phyloP scores from a whole-genome alignment of 306 rosid species.

The Lathyrus oleraceus region DNA sequence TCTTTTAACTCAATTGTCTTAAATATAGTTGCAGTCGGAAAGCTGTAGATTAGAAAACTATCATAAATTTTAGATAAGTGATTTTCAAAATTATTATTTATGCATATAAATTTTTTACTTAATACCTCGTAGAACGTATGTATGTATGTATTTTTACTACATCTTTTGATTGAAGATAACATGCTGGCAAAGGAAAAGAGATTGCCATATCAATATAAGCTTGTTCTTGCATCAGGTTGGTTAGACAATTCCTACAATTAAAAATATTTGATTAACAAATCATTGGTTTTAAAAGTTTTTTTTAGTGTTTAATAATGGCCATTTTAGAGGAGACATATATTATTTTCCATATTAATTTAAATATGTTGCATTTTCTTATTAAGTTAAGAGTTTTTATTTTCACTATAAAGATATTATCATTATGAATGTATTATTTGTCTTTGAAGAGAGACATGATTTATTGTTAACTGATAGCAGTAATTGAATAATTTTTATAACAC shows the following conservation, averaged over 20 bases:
- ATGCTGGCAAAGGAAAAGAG: conserved; percentile 34
- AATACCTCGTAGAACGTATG: conserved; percentile 34
- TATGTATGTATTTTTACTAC: not conserved
- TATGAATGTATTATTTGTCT: too few species aligned
- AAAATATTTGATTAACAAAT: too few species aligned
- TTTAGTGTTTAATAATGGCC: too few species aligned
- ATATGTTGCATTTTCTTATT: too few species aligned
- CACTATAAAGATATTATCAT: too few species aligned
- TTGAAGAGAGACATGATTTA: too few species aligned
- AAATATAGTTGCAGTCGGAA: conserved; percentile 33
- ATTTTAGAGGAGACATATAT: too few species aligned
- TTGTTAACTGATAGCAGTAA: too few species aligned
- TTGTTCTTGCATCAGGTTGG: conserved; percentile 25
- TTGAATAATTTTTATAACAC: not conserved
- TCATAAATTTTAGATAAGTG: not conserved
- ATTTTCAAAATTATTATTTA: not conserved
- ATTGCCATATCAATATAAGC: fast-evolving
- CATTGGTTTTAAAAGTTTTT: too few species aligned
- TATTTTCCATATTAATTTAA: too few species aligned
- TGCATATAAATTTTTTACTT: not conserved
- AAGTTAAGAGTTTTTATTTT: not conserved
- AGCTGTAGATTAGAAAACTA: conserved; percentile 3
- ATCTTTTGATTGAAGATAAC: conserved; percentile 4
- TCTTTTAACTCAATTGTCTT: conserved; percentile 27
- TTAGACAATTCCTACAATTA: too few species aligned